A percentile compares a stretch with the other conserved stretches of the same genome.
phyloP scores from a whole-genome alignment of 441 rosid genomes.

The Erysimum cheiri region DNA sequence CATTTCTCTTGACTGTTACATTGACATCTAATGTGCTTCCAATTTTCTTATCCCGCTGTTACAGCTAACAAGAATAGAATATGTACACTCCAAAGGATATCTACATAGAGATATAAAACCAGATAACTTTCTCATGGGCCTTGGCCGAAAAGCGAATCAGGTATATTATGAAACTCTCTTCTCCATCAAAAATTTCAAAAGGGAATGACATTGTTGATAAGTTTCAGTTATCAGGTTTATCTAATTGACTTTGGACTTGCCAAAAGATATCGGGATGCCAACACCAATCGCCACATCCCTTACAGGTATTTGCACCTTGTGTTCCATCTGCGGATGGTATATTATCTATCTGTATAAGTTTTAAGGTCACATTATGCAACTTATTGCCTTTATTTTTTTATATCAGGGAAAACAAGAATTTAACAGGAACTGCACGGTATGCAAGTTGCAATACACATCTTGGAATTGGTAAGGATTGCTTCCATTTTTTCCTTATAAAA shows the following conservation, averaged over 20 bases:
- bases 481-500: not conserved
- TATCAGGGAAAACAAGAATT: constrained; percentile 70
- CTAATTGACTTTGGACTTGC: constrained; percentile 81
- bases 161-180: constrained; percentile 40
- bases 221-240: constrained; percentile 54
- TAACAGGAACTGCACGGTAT: constrained; percentile 78
- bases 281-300: constrained; percentile 69
- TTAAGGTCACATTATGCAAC: constrained; percentile 29
- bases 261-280: constrained; percentile 69
- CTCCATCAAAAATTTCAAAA: constrained; percentile 6
- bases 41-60: constrained; percentile 3
- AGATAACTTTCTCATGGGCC: constrained; percentile 95
- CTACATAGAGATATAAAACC: constrained; percentile 92
- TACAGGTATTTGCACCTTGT: constrained; percentile 52
- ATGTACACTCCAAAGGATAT: constrained; percentile 85
- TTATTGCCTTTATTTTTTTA: not conserved
- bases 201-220: not conserved
- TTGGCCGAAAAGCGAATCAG: constrained; percentile 92
- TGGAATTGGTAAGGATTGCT: constrained; percentile 59
- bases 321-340: not conserved
- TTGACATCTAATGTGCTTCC: not conserved
- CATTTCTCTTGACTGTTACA: constrained; percentile 1
- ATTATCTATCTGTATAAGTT: not conserved
- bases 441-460: constrained; percentile 83
- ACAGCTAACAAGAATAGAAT: constrained; percentile 86